Base-by-base conservation (phyloP, 371 early-diverging fungal genomes). In the Apophysomyces sp. region DNA sequence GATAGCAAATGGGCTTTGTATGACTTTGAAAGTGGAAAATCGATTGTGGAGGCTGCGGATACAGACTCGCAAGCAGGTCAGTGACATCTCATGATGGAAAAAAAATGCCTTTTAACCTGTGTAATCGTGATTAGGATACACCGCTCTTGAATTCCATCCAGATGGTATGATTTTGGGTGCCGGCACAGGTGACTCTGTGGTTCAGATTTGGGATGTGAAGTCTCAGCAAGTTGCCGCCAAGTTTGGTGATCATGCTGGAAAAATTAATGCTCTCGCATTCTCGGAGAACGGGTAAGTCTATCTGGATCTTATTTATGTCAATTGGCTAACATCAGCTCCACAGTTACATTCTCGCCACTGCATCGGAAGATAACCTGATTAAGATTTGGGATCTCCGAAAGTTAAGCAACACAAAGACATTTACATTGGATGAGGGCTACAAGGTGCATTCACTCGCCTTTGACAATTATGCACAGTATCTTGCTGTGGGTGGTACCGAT, bases 301-400 rank as follows among this genome's bases (percentile, higher is more conserved):
- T 27, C 30, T 36, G n/a, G 16, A 32, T n/a, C 5, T 51, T 31
- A 37, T 52, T 63, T 34, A 8, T 44, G 49, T 21, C 49, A 44
- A 44, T 11, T 37, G 11, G 2, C 5, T 37, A 37, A 11, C n/a
- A 2, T 11, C 3, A 37, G 21, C 9, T 26, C 31, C 18, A 8
- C 60, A 69, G 92, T 56, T 95, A 95, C 72, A 84, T 92, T 62
- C 80, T 97, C 59, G 94, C 92, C 9, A 89, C 94, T 8, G 84
- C 87, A 15, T 77, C 85, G 0, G 86, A 87, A 65, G 85, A 89
- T 34, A 82, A 85, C 58, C 69, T 89, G 18, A 92, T 94, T 12
- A 87, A 88, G 58, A 68, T 95, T 51, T 97, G 96, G 95, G 95
- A 96, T 83, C 82, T 97, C 58, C 89, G 96, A 64, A 96, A 95